Conservation (phyloP, 768 basidiomycete species). For the Lentinula boryana region DNA sequence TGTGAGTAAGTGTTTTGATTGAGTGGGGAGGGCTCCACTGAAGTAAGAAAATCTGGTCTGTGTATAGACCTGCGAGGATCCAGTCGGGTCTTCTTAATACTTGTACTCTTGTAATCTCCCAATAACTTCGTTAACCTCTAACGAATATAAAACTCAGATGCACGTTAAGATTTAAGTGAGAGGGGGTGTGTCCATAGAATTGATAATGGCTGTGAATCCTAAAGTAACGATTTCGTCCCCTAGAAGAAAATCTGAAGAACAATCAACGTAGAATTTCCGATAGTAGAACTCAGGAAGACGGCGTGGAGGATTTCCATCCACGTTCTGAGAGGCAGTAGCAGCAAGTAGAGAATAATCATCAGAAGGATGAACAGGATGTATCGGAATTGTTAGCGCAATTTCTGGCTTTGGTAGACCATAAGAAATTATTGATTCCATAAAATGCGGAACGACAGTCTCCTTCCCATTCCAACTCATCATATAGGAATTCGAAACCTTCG, state of each 20-base stretch:
- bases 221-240: not conserved
- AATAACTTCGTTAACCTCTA: too few species aligned
- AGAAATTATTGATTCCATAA: too few species aligned
- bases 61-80: not conserved
- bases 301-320: not conserved
- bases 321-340: too few species aligned
- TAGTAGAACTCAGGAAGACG: not conserved
- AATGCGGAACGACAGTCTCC: too few species aligned
- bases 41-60: not conserved
- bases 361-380: too few species aligned
- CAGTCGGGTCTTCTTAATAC: not conserved
- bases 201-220: not conserved
- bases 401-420: too few species aligned
- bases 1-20: not conserved
- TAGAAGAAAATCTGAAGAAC: not conserved
- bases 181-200: not conserved
- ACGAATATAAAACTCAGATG: not conserved
- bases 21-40: conserved; percentile 6
- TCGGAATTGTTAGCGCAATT: too few species aligned
- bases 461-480: too few species aligned
- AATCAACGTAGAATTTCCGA: not conserved
- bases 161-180: not conserved
- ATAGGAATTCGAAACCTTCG: too few species aligned
- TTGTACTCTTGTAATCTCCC: not conserved
- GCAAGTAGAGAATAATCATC: too few species aligned